Conservation (phyloP, 2,329 filamentous ascomycete species). For the Cladosporium sp. region DNA sequence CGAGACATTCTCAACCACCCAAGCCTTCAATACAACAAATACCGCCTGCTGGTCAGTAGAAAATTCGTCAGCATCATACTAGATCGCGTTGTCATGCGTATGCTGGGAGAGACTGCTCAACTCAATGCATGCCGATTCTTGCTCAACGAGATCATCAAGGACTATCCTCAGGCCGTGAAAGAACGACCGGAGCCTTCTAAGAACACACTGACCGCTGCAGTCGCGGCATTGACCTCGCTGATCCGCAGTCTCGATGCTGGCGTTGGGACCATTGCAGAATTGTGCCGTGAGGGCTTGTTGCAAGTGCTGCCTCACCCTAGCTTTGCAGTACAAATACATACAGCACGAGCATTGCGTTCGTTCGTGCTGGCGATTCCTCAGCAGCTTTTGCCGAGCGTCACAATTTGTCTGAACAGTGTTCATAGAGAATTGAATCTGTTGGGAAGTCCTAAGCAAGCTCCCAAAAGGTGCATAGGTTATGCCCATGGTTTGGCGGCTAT, state of each 20-base stretch:
- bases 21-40: constrained; percentile 76
- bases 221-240: constrained; percentile 75
- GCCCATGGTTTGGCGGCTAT: constrained; percentile 88
- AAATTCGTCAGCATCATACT: constrained; percentile 80
- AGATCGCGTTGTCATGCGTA: constrained; percentile 75
- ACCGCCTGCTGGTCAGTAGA: constrained; percentile 77
- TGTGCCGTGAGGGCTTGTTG: constrained; percentile 78
- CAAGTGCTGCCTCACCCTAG: constrained; percentile 92
- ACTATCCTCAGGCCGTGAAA: constrained; percentile 85
- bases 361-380: constrained; percentile 90
- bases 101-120: constrained; percentile 87
- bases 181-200: constrained; percentile 87
- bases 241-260: constrained; percentile 79
- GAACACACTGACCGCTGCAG: constrained; percentile 70
- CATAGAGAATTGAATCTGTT: constrained; percentile 79
- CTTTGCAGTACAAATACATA: constrained; percentile 91
- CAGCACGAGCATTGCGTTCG: constrained; percentile 76
- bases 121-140: constrained; percentile 74
- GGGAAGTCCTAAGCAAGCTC: constrained; percentile 68
- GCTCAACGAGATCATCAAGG: constrained; percentile 85
- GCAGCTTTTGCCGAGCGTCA: constrained; percentile 84
- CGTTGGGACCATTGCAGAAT: constrained; percentile 71
- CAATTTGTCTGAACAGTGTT: constrained; percentile 94
- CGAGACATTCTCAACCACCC: constrained; percentile 72
- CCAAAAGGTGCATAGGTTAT: constrained; percentile 81